These are phyloP conservation scores for Fusarium udum DNA, from an alignment of 2,329 filamentous ascomycete genomes.

Conservation along the genomic window DNA sequence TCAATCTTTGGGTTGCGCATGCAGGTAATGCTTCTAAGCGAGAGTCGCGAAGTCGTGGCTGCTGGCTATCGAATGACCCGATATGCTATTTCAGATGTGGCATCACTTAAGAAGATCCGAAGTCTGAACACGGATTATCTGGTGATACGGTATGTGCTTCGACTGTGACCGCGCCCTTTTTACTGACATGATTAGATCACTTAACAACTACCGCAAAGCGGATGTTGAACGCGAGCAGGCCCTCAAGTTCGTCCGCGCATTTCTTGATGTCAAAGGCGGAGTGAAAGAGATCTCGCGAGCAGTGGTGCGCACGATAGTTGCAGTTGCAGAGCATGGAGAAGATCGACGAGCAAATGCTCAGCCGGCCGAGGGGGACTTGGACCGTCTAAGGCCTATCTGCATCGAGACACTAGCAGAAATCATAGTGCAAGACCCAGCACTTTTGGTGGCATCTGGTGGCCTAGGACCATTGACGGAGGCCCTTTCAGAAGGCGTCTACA, in stretches of 20 bases:
- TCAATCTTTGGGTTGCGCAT: slow-evolving; percentile 92
- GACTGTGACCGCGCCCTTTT: background rate
- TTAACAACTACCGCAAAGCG: slow-evolving; percentile 96
- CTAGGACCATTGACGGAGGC: slow-evolving; percentile 90
- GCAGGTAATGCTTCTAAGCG: slow-evolving; percentile 95
- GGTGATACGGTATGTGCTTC: slow-evolving; percentile 70
- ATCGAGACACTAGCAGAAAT: slow-evolving; percentile 94
- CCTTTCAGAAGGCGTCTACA: slow-evolving; percentile 88
- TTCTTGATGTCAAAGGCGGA: slow-evolving; percentile 94
- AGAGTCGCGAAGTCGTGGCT: slow-evolving; percentile 94
- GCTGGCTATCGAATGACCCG: slow-evolving; percentile 93
- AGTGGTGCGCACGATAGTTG: slow-evolving; percentile 87
- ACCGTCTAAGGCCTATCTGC: slow-evolving; percentile 88
- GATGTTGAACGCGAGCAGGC: slow-evolving; percentile 97
- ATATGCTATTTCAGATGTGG: slow-evolving; percentile 92
- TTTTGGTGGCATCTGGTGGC: slow-evolving; percentile 85
- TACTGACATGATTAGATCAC: slow-evolving; percentile 61
- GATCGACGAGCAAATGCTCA: slow-evolving; percentile 84
- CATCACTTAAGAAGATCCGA: slow-evolving; percentile 88
- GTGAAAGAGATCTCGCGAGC: slow-evolving; percentile 86
- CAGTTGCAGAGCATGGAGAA: slow-evolving; percentile 87
- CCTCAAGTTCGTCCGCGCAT: slow-evolving; percentile 93
- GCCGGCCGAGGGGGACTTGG: slow-evolving; percentile 74
- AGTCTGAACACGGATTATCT: slow-evolving; percentile 90
- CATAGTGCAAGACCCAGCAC: slow-evolving; percentile 81